Evolutionary conservation across 1,139 yeast genomes (phyloP).

Genomic region (Blastobotrys persicus): DNA sequence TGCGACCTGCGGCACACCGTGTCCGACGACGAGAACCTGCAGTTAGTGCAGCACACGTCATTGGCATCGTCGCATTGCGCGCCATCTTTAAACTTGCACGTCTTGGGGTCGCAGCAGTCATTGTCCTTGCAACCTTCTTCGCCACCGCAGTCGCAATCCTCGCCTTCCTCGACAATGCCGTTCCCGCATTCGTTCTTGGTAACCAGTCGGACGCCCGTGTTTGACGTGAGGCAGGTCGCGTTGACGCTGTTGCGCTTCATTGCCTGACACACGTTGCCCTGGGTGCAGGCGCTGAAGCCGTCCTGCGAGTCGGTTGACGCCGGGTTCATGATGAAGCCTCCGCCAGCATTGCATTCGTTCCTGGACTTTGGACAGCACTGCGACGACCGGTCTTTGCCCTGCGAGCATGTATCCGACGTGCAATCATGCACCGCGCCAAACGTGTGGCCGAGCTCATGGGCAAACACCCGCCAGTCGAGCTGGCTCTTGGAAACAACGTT

Average conservation of each 20-base stretch:
- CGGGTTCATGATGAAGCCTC: slow-evolving; percentile 42
- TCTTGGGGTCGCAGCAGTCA: slow-evolving; percentile 39
- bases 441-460: slow-evolving; percentile 43
- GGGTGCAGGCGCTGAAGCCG: slow-evolving; percentile 38
- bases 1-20: slow-evolving; percentile 37
- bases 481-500: slow-evolving; percentile 38
- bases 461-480: slow-evolving; percentile 40
- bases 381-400: slow-evolving; percentile 30
- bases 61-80: slow-evolving; percentile 41
- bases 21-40: slow-evolving; percentile 34
- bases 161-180: slow-evolving; percentile 44
- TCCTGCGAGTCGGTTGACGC: slow-evolving; percentile 34
- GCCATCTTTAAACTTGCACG: slow-evolving; percentile 37
- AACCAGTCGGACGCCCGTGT: slow-evolving; percentile 36
- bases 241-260: slow-evolving; percentile 35
- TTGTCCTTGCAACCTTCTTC: slow-evolving; percentile 36
- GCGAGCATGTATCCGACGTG: slow-evolving; percentile 36
- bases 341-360: slow-evolving; percentile 36
- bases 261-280: slow-evolving; percentile 39
- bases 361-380: slow-evolving; percentile 40
- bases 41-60: slow-evolving; percentile 38
- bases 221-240: slow-evolving; percentile 37
- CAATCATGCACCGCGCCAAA: slow-evolving; percentile 47
- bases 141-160: slow-evolving; percentile 44
- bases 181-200: slow-evolving; percentile 40